Base-by-base conservation (phyloP, 176 grass and related monocot genomes). In the Carex scoparia region DNA sequence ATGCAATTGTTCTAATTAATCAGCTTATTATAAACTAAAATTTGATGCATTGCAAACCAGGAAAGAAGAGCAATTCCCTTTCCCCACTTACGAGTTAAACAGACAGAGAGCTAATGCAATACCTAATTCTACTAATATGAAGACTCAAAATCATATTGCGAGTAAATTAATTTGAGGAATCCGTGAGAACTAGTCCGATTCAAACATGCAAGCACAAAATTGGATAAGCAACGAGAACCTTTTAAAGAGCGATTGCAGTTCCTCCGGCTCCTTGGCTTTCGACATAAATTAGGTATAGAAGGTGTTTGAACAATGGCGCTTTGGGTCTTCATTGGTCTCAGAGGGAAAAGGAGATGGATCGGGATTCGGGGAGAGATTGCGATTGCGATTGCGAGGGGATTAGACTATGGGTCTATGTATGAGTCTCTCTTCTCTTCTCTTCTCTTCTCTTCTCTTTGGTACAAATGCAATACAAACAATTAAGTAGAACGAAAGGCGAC, bases 221-320 rank as follows among this genome's bases (percentile, higher is more conserved):
- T 78, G 18, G 73, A n/a, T 5, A 31, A 58, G 53, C 8, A 28
- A 79, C 32, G 56, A 60, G 54, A 35, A 82, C 80, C 80, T 83
- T 49, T 28, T 19, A 68, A 32, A 16, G 80, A 83, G 38, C 40
- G 80, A 55, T 28, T 12, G 42, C 40, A 54, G 7, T 83, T 63
- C 40, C 80, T 23, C 28, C 64, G 42, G 63, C 80, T 82, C 19
- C 80, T 66, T 13, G 80, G 40, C 80, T 66, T 82, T 11, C 60
- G 57, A 53, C 61, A 67, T 10, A 37, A 51, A 66, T 65, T 46
- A 30, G 60, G 80, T 27, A 66, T 23, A 1, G 60, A 4, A 54
- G 40, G 38, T 48, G 80, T 19, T 60, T 60, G 15, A 61, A 31
- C 48, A n/a, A 57, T 49, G 35, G 60, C 46, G 62, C 80, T 66